Conservation (phyloP, 1,284 basidiomycete genomes). For the Ceratorhiza oryzae-sativae region DNA sequence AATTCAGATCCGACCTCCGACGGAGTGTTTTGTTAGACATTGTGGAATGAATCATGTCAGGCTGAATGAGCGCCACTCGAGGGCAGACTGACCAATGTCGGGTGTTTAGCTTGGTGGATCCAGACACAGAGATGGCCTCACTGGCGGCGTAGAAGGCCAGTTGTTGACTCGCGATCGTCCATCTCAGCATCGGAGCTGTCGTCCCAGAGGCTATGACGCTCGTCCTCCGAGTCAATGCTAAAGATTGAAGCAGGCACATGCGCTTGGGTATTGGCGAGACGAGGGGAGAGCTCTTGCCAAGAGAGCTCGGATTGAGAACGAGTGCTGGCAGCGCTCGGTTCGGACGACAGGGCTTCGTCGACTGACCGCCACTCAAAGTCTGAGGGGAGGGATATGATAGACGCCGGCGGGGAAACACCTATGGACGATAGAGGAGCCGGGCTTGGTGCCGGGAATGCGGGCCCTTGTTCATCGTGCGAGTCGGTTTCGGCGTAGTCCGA, state of each 20-base stretch:
- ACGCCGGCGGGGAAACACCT: conserved; percentile 1
- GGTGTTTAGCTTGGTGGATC: not conserved
- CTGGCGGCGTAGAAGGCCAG: not conserved
- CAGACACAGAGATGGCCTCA: not conserved
- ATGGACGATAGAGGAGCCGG: not conserved
- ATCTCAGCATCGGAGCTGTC: not conserved
- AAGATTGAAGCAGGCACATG: conserved; percentile 1
- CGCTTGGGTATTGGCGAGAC: too few relatives aligned
- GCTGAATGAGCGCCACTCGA: too few relatives aligned
- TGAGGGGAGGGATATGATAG: conserved; percentile 10
- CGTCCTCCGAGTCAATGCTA: not conserved
- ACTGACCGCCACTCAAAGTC: conserved; percentile 16
- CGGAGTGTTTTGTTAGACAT: not conserved
- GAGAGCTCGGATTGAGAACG: not conserved
- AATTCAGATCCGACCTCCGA: not conserved
- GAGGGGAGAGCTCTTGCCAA: not conserved
- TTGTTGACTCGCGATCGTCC: not conserved
- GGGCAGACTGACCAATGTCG: not conserved
- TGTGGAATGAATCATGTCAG: not conserved
- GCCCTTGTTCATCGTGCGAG: not conserved
- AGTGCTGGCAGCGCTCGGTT: not conserved
- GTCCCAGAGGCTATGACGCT: not conserved
- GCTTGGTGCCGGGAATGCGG: not conserved
- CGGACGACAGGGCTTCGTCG: not conserved
- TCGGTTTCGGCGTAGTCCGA: not conserved